These are phyloP conservation scores for Colletotrichum limetticola DNA, from an alignment of 2,329 filamentous ascomycete genomes.

Conservation along the genomic window DNA sequence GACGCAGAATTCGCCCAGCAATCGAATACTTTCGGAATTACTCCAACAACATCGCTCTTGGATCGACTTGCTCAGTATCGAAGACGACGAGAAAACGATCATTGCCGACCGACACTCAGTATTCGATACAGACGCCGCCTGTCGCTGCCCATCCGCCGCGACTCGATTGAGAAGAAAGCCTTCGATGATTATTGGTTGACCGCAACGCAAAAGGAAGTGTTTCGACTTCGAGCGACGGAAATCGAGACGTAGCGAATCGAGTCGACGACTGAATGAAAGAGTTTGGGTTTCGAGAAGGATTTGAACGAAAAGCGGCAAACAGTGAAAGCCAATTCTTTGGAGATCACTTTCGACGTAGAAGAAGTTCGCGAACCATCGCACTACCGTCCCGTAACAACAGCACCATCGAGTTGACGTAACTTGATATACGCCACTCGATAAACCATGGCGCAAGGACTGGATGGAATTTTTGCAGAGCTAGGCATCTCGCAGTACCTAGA, in stretches of 20 bases:
- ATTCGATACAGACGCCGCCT: neutral
- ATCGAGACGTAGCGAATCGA: conserved; percentile 1
- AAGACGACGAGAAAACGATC: neutral
- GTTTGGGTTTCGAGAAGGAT: neutral
- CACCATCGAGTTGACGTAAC: neutral
- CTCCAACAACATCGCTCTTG: neutral
- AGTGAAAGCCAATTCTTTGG: neutral
- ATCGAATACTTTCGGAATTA: neutral
- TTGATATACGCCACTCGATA: neutral
- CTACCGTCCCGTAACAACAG: neutral
- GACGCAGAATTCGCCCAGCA: neutral
- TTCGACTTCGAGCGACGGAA: conserved; percentile 23
- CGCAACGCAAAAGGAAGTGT: conserved; percentile 6
- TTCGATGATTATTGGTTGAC: conserved; percentile 9
- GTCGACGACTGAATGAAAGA: conserved; percentile 12
- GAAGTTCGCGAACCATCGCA: neutral
- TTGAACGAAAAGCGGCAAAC: neutral
- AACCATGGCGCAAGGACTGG: conserved; percentile 67
- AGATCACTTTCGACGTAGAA: neutral
- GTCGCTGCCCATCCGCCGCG: neutral
- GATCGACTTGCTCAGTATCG: neutral
- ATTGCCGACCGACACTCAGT: neutral
- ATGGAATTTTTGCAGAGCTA: conserved; percentile 76
- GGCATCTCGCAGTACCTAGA: conserved; percentile 82
- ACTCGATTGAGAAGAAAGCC: neutral